Base-by-base conservation (phyloP, 805 yeast genomes). In the Lachancea lanzarotensis region DNA sequence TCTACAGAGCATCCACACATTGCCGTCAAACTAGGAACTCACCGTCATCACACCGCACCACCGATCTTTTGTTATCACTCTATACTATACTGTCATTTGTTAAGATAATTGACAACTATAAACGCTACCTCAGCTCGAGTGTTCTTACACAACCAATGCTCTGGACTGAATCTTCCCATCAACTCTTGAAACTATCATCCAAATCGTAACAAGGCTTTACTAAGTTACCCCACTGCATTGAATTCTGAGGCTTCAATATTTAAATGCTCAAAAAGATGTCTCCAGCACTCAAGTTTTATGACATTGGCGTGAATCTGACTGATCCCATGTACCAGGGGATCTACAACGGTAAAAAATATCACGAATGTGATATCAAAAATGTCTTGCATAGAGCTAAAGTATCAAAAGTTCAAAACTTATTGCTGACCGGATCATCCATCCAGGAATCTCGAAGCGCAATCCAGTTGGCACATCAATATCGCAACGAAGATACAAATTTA, bases 311-410 rank as follows among this genome's bases (percentile, higher is more conserved):
- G 54, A 91, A 91, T 60, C 73, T 91, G 57, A 83, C 96, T 0
- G 98, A 91, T 62, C 71, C 78, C 3, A 93, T 90, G 93, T 93
- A 86, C 62, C 74, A 72, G 39, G 98, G 98, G 1, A 49, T 63
- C 8, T 93, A 93, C 59, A 76, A 87, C 50, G 89, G 83, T 12
- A 76, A 79, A 25, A 73, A 72, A 35, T 71, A 76, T 45, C 98
- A 91, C 58, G 74, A 74, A 1, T 53, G 74, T 2, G 98, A 93
- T 62, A 62, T 86, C 3, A 69, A 67, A 12, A 68, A 72, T 6
- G 85, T 93, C 1, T 64, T 93, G 5, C 58, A 70, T 4, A 72
- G 95, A 36, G 95, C 96, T 0, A 69, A 71, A 40, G 62, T 71
- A 5, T 74, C 78, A 52, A 75, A 82, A 48, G 96, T 91, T 13